Base-by-base conservation (phyloP, 2,329 filamentous ascomycete genomes). In the Aspergillus persii region DNA sequence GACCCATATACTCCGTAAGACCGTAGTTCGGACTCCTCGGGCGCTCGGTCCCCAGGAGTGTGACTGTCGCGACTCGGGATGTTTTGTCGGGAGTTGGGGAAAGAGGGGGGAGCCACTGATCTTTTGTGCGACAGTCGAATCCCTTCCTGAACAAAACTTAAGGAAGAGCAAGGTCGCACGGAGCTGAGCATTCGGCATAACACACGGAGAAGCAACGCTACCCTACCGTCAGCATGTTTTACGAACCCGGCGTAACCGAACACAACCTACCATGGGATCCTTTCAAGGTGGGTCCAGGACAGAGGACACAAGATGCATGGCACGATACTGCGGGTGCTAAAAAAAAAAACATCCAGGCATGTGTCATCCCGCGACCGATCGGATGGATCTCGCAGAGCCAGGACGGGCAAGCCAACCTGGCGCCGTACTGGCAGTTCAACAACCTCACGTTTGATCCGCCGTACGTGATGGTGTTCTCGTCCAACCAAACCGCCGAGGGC, bases 381-480 rank as follows among this genome's bases (percentile, higher is more conserved):
- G 85, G 85, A 63, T 87, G 85, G 84, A 86, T 87, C 66, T 84
- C 84, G 0, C 76, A 80, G 59, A 81, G 79, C n/a, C 67, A 71
- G 15, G 63, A 69, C 6, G 80, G 80, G 59, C 67, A 73, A 52
- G 76, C 82, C 68, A 87, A 87, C 63, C 79, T 87, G 2, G 85
- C 84, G 0, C 85, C 85, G 0, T 87, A 84, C 72, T 81, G 76
- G 0, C 85, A 87, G 71, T 87, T 87, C 78, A 86, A 83, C 71
- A 87, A 87, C 63, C 78, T 87, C 0, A 86, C 83, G 33, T 87
- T 86, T 71, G 83, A 86, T 67, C 85, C 84, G 0, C 85, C 85
- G 0, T 86, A 85, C 66, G 81, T 87, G 30, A 84, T 87, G 81
- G 87, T 88, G 81, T 87, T 88, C 78, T 77, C 76, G 36, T 79